Base-by-base conservation (phyloP, 169 alveolate genomes). In the Cryptosporidium sp. region DNA sequence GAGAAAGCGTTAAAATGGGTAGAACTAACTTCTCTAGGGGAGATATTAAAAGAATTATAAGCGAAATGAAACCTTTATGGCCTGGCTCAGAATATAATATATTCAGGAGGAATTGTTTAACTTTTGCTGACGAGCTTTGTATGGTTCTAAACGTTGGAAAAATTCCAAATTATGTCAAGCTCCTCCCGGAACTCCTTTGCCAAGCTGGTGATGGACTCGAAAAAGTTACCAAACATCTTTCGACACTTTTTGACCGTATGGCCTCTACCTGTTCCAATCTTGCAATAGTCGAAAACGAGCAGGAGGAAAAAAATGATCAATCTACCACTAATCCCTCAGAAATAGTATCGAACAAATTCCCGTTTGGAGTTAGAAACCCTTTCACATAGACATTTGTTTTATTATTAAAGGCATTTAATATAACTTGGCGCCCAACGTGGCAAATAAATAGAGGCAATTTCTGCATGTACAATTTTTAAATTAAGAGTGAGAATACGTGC, bases 1-100 rank as follows among this genome's bases (percentile, higher is more conserved):
- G 92, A 41, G 92, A 86, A 37, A 73, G 89, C 4, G 80, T 86
- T 14, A 69, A 48, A 43, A 86, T 86, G 92, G 92, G 92, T 18
- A 69, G 80, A 29, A 86, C 92, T 10, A 69, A 59, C 23, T 84
- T 59, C 41, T 62, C 89, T 4, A 74, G 92, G 33, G 87, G 87
- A 18, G 86, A 84, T 5, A 67, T 86, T 8, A 73, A 84, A 31
- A 31, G 86, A 58, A 67, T 86, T 35, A 65, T 86, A 18, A 71
- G 39, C 37, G 68, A 69, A 29, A 50, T 86, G 86, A 65, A 84
- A n/a, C 55, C 62, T 39, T 35, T 58, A 9, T 86, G 92, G 92
- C 87, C 84, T 23, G 92, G 92, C 2, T 74, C 89, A 4, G 84
- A 68, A 10, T 86, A 86, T 59, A 74, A 86, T 45, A 86, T 86